Evolutionary conservation across 106 monocot species (phyloP).

Genomic region (Cymbidium sinense): DNA sequence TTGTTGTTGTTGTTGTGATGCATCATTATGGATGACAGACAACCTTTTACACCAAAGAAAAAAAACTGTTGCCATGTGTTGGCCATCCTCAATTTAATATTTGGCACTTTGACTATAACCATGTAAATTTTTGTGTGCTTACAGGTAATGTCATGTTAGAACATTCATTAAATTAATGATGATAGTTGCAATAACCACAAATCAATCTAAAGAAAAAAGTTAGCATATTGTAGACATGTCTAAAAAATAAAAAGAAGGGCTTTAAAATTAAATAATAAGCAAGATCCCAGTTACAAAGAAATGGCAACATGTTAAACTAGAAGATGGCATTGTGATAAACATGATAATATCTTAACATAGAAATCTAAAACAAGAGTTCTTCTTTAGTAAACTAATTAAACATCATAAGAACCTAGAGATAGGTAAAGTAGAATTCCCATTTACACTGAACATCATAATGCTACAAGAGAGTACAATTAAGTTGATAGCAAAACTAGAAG

Average conservation of each 20-base stretch:
- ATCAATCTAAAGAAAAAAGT: too few species aligned
- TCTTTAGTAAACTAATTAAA: too few species aligned
- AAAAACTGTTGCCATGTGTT: not conserved
- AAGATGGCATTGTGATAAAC: not conserved
- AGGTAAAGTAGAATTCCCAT: not conserved
- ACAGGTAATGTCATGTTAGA: not conserved
- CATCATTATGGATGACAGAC: not conserved
- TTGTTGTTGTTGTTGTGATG: too few species aligned
- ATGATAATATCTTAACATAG: not conserved
- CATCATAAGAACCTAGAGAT: not conserved
- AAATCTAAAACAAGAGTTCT: too few species aligned
- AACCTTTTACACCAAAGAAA: not conserved
- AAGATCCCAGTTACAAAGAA: not conserved
- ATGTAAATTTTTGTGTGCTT: not conserved
- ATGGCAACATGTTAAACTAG: not conserved
- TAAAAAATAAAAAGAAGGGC: not conserved
- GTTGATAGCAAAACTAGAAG: not conserved
- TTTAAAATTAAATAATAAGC: not conserved
- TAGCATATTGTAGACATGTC: not conserved
- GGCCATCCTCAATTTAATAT: not conserved
- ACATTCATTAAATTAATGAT: not conserved
- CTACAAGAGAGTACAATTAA: not conserved
- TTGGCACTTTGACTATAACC: not conserved
- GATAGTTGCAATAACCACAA: not conserved
- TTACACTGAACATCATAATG: not conserved